Evolutionary conservation across 2,329 filamentous ascomycete species (phyloP).

Genomic region (Nigrospora sphaerica): DNA sequence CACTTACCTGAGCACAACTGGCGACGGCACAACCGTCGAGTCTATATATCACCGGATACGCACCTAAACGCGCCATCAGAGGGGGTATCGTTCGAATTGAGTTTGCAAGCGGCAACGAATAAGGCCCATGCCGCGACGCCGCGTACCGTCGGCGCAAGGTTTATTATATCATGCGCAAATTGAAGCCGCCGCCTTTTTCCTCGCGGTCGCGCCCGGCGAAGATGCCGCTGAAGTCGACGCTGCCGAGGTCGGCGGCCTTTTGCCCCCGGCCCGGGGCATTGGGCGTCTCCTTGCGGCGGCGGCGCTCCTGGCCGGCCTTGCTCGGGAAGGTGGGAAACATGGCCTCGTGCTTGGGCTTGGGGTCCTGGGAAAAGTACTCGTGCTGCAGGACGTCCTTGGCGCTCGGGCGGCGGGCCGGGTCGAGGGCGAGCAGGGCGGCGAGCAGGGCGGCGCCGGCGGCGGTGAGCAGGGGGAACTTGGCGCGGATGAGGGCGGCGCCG

Average conservation of each 20-base stretch:
- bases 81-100: no score
- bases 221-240: slow-evolving; percentile 62
- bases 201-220: slow-evolving; percentile 61
- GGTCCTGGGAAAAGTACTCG: slow-evolving; percentile 82
- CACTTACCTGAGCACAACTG: no score
- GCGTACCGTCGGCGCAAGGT: background rate
- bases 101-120: no score
- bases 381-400: slow-evolving; percentile 71
- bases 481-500: slow-evolving; percentile 50
- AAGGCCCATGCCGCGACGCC: no score
- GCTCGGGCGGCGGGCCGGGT: slow-evolving; percentile 64
- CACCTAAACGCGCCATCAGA: no score
- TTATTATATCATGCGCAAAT: slow-evolving; percentile 51
- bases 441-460: slow-evolving; percentile 66
- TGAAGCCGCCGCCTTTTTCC: slow-evolving; percentile 59
- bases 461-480: slow-evolving; percentile 77
- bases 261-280: slow-evolving; percentile 77
- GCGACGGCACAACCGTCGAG: no score
- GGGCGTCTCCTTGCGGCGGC: slow-evolving; percentile 65
- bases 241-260: slow-evolving; percentile 46
- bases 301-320: slow-evolving; percentile 85
- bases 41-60: no score
- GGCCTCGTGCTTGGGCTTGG: slow-evolving; percentile 79
- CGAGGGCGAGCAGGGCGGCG: slow-evolving; percentile 61
- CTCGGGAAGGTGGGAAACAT: slow-evolving; percentile 97